A percentile compares a stretch with the other conserved stretches of the same genome.
Evolutionary conservation across 1,284 basidiomycete genomes (phyloP).

Genomic region (Vanrija sp.): DNA sequence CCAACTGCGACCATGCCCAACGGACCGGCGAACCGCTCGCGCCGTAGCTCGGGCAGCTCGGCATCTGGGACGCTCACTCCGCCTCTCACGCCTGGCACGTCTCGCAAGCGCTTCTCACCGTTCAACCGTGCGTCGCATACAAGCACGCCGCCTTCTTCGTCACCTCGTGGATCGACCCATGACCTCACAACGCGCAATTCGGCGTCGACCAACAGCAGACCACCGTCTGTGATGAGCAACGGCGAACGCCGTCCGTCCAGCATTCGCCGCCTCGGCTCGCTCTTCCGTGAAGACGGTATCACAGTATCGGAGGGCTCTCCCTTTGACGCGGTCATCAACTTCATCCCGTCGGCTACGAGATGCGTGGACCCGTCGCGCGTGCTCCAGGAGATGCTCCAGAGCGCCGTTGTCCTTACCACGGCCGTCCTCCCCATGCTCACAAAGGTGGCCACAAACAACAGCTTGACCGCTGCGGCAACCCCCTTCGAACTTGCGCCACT

Average conservation of each 20-base stretch:
- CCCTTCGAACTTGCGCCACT: conserved; percentile 15
- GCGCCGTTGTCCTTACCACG: conserved; percentile 34
- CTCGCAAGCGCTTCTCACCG: not conserved
- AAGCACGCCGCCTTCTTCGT: conserved; percentile 1
- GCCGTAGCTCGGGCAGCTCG: conserved; percentile 12
- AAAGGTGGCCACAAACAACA: conserved; percentile 6
- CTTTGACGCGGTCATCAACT: conserved; percentile 41
- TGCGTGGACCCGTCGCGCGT: conserved; percentile 18
- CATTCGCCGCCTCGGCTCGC: conserved; percentile 5
- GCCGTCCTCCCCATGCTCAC: conserved; percentile 28
- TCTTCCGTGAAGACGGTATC: conserved; percentile 1
- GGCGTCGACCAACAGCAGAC: not conserved
- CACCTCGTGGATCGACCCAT: not conserved
- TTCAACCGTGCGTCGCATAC: not conserved
- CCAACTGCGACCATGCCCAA: not conserved
- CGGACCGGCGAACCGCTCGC: not conserved
- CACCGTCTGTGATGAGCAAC: not conserved
- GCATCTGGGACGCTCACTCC: conserved; percentile 9
- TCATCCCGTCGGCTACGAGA: conserved; percentile 23
- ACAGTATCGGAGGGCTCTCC: conserved; percentile 10
- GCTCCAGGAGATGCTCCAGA: conserved; percentile 38
- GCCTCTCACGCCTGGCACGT: not conserved
- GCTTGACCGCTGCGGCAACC: not conserved
- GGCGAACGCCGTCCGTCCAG: conserved; percentile 1
- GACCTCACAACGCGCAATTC: conserved; percentile 7